Conservation (phyloP, 352 stramenopile species). For the Pythium phragmiticola region DNA sequence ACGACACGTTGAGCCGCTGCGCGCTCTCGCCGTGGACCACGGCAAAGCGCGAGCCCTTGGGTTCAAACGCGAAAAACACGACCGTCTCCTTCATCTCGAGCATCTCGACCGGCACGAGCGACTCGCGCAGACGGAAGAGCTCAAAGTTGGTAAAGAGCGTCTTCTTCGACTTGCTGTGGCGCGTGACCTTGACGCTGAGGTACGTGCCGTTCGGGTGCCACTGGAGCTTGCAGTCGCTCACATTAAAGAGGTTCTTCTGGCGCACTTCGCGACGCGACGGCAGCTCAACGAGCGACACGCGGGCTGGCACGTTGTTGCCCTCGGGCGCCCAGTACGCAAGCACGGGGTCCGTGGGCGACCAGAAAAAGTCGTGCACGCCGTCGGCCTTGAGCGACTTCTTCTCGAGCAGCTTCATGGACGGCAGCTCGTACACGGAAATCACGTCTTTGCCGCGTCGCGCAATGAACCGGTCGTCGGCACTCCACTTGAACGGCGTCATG, state of each 20-base stretch:
- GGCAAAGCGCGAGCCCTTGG: conserved; percentile 94
- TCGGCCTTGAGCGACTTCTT: conserved; percentile 96
- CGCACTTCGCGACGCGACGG: conserved; percentile 93
- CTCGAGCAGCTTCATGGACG: conserved; percentile 96
- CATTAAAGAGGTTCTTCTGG: conserved; percentile 99
- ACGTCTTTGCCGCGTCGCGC: conserved; percentile 93
- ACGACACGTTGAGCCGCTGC: conserved; percentile 93
- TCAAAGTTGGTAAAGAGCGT: conserved; percentile 99
- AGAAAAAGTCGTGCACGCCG: conserved; percentile 97
- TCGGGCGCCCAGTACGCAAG: conserved; percentile 97
- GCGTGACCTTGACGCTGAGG: conserved; percentile 88
- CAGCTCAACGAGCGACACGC: conserved; percentile 97
- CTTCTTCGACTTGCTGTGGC: conserved; percentile 95
- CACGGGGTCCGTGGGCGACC: conserved; percentile 94
- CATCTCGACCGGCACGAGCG: conserved; percentile 97
- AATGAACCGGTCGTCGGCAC: conserved; percentile 94
- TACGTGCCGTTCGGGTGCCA: conserved; percentile 97
- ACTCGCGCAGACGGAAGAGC: conserved; percentile 95
- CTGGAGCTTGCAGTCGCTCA: conserved; percentile 93
- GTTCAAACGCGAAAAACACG: conserved; percentile 97
- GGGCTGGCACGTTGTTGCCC: conserved; percentile 92
- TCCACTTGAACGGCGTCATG: conserved; percentile 95
- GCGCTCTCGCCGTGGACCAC: conserved; percentile 95
- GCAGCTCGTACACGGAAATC: conserved; percentile 94
- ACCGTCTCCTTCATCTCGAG: conserved; percentile 97